Conservation (phyloP, 2,329 filamentous ascomycete genomes). For the Cordyceps tenuipes region DNA sequence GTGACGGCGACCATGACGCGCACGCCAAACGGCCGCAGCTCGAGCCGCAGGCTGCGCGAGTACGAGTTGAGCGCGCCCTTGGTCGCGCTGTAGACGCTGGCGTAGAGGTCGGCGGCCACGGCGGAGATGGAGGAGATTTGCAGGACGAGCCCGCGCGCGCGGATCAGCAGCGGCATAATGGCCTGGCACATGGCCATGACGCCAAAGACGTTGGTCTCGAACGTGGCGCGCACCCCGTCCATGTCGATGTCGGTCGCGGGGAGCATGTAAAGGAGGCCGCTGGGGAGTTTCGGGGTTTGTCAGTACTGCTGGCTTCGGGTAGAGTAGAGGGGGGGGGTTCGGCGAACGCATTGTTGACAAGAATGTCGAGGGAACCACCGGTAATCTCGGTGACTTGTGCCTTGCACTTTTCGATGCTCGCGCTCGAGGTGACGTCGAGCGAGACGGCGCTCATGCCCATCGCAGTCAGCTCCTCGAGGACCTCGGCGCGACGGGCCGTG, state of each 20-base stretch:
- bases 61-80: conserved; percentile 47
- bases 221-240: conserved; percentile 43
- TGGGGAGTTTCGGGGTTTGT: conserved; percentile 16
- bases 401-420: conserved; percentile 42
- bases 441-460: conserved; percentile 40
- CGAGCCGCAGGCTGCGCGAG: conserved; percentile 44
- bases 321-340: too few species aligned
- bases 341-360: conserved; percentile 51
- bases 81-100: conserved; percentile 44
- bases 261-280: conserved; percentile 42
- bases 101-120: conserved; percentile 44
- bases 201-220: conserved; percentile 50
- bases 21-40: conserved; percentile 45
- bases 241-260: conserved; percentile 44
- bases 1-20: conserved; percentile 50
- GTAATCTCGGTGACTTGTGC: conserved; percentile 39
- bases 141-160: conserved; percentile 42
- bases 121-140: conserved; percentile 47
- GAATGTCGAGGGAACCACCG: conserved; percentile 45
- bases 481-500: conserved; percentile 42
- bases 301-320: neutral
- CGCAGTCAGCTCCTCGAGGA: conserved; percentile 36
- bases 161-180: conserved; percentile 41
- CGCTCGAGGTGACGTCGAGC: conserved; percentile 45
- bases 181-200: conserved; percentile 47